These are phyloP conservation scores for Fusarium begoniae DNA, from an alignment of 2,329 filamentous ascomycete species.

Conservation along the genomic window DNA sequence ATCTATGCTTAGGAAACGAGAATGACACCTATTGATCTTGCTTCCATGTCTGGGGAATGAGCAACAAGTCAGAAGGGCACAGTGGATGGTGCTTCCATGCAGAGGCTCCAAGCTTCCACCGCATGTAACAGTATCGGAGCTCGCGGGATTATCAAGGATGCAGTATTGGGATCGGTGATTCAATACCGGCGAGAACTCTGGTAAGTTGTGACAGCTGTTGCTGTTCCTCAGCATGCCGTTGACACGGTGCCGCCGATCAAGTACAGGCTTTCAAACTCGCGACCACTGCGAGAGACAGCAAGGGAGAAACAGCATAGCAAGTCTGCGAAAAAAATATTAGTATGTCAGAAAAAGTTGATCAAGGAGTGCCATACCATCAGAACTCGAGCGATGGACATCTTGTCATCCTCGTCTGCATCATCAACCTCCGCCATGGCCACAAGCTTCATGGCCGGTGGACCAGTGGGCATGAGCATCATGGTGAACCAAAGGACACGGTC, in stretches of 20 bases:
- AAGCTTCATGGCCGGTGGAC: slow-evolving; percentile 23
- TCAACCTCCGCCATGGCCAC: slow-evolving; percentile 29
- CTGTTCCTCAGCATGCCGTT: background rate
- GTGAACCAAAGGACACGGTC: slow-evolving; percentile 27
- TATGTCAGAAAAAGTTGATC: rapidly evolving
- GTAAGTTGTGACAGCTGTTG: background rate
- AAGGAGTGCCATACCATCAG: slow-evolving; percentile 3
- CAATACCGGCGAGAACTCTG: too few species aligned
- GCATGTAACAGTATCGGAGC: too few species aligned
- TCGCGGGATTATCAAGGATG: too few species aligned
- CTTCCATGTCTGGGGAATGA: background rate
- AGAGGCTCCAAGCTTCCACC: background rate
- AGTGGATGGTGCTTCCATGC: background rate
- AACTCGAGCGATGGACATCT: slow-evolving; percentile 25
- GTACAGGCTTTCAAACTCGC: slow-evolving; percentile 25
- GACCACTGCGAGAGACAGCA: slow-evolving; percentile 22
- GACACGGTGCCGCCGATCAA: background rate
- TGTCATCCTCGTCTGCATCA: slow-evolving; percentile 25
- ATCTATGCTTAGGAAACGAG: too few species aligned
- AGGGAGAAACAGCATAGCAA: slow-evolving; percentile 20
- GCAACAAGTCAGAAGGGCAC: too few species aligned
- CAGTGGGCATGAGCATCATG: slow-evolving; percentile 28
- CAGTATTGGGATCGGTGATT: background rate
- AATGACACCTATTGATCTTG: background rate
- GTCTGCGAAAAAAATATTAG: background rate